Base-by-base conservation (phyloP, 257 asterid species). In the Solanum verrucosum region DNA sequence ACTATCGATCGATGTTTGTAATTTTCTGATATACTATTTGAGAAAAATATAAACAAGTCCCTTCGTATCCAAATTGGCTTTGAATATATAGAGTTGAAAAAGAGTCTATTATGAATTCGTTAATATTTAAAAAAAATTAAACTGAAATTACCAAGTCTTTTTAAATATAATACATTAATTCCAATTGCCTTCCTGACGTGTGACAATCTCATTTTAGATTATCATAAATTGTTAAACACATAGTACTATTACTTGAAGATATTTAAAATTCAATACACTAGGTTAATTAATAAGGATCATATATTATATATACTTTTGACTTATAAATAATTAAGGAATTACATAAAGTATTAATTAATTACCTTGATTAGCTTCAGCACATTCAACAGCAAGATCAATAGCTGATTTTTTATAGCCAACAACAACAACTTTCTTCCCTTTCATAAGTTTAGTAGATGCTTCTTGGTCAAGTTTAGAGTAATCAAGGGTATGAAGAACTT, bases 331-430 rank as follows among this genome's bases (percentile, higher is more conserved):
- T 34, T 12, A 34, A 21, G 15, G 31, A 35, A 21, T 56, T 56
- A 56, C 16, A 21, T 23, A 74, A 74, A 75, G 67, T 20, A 8
- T 7, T 79, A 59, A 59, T 82, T 93, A 95, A 59, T 82, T 93
- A 96, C 98, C 99, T 94, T 95, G 95, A 90, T 96, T 96, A 35
- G 95, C 98, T 90, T 94, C 92, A 8, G 98, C 96, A 87, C 98
- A 96, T 92, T 95, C 99, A 78, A 95, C 95, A 5, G 98, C 99
- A 83, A 96, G 90, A 91, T 96, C 99, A 82, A 96, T 95, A 6
- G 95, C 98, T 4, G 98, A 96, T 93, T 96, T 96, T 91, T 96
- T 96, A 91, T 94, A 96, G 34, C 98, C 99, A 29, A 96, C 88
- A 29, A 96, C 91, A 3, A 92, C 95, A 5, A 96, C 98, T 85